Percentiles rank a stretch among this genome's conserved stretches.
phyloP scores from a whole-genome alignment of 2,329 filamentous ascomycete species.

The Aspergillus viridinutans region DNA sequence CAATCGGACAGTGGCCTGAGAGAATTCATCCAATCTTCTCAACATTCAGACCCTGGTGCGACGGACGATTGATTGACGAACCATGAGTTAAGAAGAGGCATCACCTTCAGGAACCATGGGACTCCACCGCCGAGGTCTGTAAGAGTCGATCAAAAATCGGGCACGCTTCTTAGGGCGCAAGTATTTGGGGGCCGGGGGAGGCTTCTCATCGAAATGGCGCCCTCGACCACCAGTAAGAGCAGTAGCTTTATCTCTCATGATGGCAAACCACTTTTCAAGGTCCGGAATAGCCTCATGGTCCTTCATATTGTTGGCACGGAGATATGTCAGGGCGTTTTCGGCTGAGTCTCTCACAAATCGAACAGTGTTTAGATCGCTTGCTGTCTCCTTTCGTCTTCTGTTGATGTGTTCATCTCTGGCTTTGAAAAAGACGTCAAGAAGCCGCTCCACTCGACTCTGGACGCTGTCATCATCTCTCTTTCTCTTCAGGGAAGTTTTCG shows the following conservation, averaged over 20 bases:
- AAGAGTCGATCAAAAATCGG: constrained; percentile 20
- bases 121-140: constrained; percentile 15
- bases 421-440: constrained; percentile 31
- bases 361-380: constrained; percentile 23
- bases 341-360: constrained; percentile 44
- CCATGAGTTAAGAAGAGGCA: background rate
- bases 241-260: constrained; percentile 33
- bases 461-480: background rate
- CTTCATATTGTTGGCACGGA: background rate
- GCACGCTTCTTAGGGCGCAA: constrained; percentile 6
- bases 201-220: constrained; percentile 32
- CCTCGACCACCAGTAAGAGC: constrained; percentile 36
- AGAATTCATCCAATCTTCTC: background rate
- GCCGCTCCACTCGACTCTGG: constrained; percentile 7
- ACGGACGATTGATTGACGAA: background rate
- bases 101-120: background rate
- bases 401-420: constrained; percentile 37
- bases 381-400: constrained; percentile 19
- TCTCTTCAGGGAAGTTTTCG: background rate
- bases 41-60: background rate
- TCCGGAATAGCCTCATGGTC: constrained; percentile 15
- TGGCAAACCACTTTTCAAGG: constrained; percentile 28
- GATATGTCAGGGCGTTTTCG: constrained; percentile 32
- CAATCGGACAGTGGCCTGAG: background rate
- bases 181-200: constrained; percentile 3